Evolutionary conservation across 1,139 yeast species (phyloP).

Genomic region (Nematodospora anomalae): DNA sequence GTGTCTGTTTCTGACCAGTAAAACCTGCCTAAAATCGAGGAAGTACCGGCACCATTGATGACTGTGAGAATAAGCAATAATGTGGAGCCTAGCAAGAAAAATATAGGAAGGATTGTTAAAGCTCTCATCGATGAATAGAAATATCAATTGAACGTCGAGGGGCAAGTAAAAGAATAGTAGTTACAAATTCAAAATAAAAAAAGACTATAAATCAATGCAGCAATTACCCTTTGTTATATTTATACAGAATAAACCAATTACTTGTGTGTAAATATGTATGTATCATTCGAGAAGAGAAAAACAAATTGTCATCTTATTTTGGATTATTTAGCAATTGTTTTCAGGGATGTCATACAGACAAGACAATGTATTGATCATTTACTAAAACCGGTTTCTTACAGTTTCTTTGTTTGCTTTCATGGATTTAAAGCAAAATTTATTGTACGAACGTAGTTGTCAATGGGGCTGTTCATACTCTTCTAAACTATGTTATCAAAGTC

Average conservation of each 20-base stretch:
- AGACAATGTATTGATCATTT: too few species aligned
- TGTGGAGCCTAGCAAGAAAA: slow-evolving; percentile 41
- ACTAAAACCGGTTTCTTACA: neutral
- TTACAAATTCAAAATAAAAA: neutral
- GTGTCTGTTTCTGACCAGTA: slow-evolving; percentile 77
- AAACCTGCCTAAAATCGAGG: slow-evolving; percentile 51
- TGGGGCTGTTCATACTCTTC: too few species aligned
- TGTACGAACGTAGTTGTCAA: too few species aligned
- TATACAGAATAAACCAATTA: neutral
- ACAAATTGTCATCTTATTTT: neutral
- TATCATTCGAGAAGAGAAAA: neutral
- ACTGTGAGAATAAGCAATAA: slow-evolving; percentile 61
- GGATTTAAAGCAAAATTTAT: too few species aligned
- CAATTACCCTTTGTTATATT: neutral
- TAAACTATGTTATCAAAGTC: neutral
- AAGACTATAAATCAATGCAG: neutral
- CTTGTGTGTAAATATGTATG: neutral
- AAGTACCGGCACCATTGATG: slow-evolving; percentile 57
- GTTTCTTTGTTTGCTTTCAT: slow-evolving; percentile 1
- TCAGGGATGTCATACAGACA: too few species aligned
- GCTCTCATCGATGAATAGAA: slow-evolving; percentile 10
- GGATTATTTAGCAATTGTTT: neutral
- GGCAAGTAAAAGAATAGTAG: neutral
- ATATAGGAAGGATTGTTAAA: slow-evolving; percentile 25
- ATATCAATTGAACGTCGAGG: neutral